Percentiles rank a stretch among this genome's conserved stretches.
Conservation (phyloP, 768 basidiomycete genomes). For the Mycena indigotica region DNA sequence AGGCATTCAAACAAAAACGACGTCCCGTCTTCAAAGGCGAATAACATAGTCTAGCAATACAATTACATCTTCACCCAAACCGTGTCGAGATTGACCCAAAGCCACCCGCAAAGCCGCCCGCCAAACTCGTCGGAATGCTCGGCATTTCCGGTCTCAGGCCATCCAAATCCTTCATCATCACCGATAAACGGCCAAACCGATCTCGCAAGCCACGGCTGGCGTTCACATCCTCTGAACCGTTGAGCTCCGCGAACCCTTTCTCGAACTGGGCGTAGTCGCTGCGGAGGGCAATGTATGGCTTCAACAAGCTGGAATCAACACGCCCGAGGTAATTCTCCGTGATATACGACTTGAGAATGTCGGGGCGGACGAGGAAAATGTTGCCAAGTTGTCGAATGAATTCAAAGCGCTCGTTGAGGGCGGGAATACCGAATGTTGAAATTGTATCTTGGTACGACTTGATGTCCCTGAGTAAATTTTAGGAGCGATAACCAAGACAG, state of each 20-base stretch:
- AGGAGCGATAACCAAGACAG: background rate
- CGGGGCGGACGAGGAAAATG: slow-evolving; percentile 93
- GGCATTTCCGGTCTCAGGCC: slow-evolving; percentile 61
- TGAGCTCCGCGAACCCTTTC: slow-evolving; percentile 71
- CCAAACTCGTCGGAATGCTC: slow-evolving; percentile 53
- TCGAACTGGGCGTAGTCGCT: slow-evolving; percentile 90
- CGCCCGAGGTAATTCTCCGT: slow-evolving; percentile 91
- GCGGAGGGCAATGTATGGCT: slow-evolving; percentile 88
- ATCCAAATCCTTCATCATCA: slow-evolving; percentile 89
- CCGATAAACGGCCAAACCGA: slow-evolving; percentile 72
- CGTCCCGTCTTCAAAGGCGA: slow-evolving; percentile 79
- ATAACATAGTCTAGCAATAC: slow-evolving; percentile 40
- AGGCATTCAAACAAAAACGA: slow-evolving; percentile 86
- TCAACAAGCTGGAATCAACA: slow-evolving; percentile 83
- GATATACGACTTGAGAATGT: slow-evolving; percentile 93
- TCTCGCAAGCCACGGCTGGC: slow-evolving; percentile 56
- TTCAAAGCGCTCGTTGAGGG: slow-evolving; percentile 93
- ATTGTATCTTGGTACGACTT: slow-evolving; percentile 95
- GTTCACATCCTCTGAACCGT: slow-evolving; percentile 40
- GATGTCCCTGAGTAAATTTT: slow-evolving; percentile 67
- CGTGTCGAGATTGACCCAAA: slow-evolving; percentile 49
- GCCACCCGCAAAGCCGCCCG: slow-evolving; percentile 36
- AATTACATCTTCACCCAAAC: slow-evolving; percentile 40
- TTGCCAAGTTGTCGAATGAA: slow-evolving; percentile 97
- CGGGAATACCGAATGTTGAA: slow-evolving; percentile 76